A percentile compares a stretch with the other conserved stretches of the same genome.
Evolutionary conservation across 2,329 filamentous ascomycete species (phyloP).

Genomic region (Hypoxylon sp.): DNA sequence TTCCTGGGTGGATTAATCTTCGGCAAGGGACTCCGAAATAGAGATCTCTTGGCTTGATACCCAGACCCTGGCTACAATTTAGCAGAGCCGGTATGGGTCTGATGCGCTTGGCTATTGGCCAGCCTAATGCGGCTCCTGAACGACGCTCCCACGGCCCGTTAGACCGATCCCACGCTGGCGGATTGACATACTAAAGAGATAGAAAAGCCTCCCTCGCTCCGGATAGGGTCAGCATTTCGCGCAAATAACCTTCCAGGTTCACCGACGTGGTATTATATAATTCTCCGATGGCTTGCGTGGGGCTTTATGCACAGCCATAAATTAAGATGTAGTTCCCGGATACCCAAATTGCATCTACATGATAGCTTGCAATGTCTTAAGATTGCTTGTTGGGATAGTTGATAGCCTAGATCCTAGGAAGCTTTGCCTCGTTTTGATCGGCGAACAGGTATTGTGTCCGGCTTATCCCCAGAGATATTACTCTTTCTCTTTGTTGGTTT

Average conservation of each 20-base stretch:
- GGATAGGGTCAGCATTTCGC: slow-evolving; percentile 40
- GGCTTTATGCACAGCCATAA: slow-evolving; percentile 24
- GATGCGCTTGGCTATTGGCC: slow-evolving; percentile 37
- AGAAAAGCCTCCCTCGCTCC: slow-evolving; percentile 40
- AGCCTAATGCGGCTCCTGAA: slow-evolving; percentile 40
- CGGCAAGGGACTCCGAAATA: slow-evolving; percentile 46
- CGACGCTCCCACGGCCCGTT: slow-evolving; percentile 52
- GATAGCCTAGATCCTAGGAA: slow-evolving; percentile 34
- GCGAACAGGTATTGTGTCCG: slow-evolving; percentile 44
- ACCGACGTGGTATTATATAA: slow-evolving; percentile 48
- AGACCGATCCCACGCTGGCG: slow-evolving; percentile 46
- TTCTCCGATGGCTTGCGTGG: slow-evolving; percentile 32
- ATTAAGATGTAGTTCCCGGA: slow-evolving; percentile 42
- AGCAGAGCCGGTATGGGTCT: slow-evolving; percentile 37
- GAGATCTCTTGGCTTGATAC: slow-evolving; percentile 43
- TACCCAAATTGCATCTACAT: slow-evolving; percentile 44
- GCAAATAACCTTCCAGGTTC: slow-evolving; percentile 31
- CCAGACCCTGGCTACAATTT: slow-evolving; percentile 39
- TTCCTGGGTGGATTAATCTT: slow-evolving; percentile 39
- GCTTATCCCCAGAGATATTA: slow-evolving; percentile 30
- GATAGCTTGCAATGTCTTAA: slow-evolving; percentile 27
- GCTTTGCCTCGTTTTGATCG: slow-evolving; percentile 51
- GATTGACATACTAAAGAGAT: slow-evolving; percentile 24
- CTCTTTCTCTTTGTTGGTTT: slow-evolving; percentile 46
- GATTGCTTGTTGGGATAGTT: slow-evolving; percentile 12